A percentile compares a stretch with the other conserved stretches of the same genome.
Conservation (phyloP, 176 grass and related monocot genomes). For the Eremochloa ophiuroides region DNA sequence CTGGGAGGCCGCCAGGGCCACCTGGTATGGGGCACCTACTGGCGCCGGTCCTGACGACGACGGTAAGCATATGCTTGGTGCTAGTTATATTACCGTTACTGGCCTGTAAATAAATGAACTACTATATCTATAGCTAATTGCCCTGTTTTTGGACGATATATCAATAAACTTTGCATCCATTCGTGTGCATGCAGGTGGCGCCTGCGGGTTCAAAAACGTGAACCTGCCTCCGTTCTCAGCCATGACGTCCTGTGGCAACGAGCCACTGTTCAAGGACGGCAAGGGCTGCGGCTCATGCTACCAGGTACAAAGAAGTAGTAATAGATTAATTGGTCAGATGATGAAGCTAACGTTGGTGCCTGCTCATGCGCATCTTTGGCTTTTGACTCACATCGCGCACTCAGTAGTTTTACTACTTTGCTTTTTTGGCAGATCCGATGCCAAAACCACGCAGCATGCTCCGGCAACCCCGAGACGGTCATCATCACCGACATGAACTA, state of each 20-base stretch:
- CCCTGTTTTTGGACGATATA: background rate
- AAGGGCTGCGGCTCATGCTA: conserved; percentile 71
- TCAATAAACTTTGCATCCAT: background rate
- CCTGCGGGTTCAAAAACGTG: conserved; percentile 56
- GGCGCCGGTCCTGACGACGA: conserved; percentile 62
- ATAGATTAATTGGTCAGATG: background rate
- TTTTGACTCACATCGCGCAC: background rate
- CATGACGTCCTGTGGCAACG: conserved; percentile 64
- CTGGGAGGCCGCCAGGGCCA: conserved; percentile 55
- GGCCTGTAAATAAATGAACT: background rate
- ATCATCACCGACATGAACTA: conserved; percentile 74
- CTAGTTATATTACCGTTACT: background rate
- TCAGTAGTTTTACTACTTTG: background rate
- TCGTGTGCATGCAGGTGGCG: conserved; percentile 32
- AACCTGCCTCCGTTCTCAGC: conserved; percentile 41
- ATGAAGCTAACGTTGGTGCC: background rate
- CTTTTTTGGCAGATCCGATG: conserved; percentile 44
- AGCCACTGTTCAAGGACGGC: conserved; percentile 52
- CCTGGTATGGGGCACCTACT: conserved; percentile 67
- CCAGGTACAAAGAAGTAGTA: conserved; percentile 26
- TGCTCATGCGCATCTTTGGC: background rate
- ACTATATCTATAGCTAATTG: background rate
- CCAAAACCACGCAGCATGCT: conserved; percentile 34
- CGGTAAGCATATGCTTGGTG: conserved; percentile 2
- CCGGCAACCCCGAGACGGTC: conserved; percentile 57